Evolutionary conservation across 345 rosid genomes (phyloP).

Genomic region (Gossypium rotundifolium): DNA sequence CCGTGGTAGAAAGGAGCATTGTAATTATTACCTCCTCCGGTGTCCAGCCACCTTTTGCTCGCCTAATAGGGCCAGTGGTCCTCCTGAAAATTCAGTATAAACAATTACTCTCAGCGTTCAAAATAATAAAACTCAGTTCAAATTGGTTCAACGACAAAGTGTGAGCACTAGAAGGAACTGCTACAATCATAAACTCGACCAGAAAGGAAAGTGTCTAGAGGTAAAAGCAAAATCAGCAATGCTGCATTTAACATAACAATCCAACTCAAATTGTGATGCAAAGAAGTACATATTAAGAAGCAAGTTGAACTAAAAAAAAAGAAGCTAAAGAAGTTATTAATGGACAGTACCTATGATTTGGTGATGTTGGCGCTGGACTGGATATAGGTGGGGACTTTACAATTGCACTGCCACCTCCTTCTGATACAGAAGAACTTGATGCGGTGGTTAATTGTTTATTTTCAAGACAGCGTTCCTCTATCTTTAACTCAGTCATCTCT

Average conservation of each 20-base stretch:
- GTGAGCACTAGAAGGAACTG: not conserved
- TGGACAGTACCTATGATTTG: constrained; percentile 43
- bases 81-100: constrained; percentile 51
- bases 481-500: constrained; percentile 47
- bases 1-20: not conserved
- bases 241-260: not conserved
- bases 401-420: constrained; percentile 60
- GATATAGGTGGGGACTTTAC: constrained; percentile 65
- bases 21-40: constrained; percentile 59
- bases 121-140: constrained; percentile 12
- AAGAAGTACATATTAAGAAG: not conserved
- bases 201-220: not conserved
- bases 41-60: constrained; percentile 95
- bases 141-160: not conserved
- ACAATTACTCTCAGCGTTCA: constrained; percentile 13
- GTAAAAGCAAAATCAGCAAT: not conserved
- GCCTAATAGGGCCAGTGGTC: constrained; percentile 90
- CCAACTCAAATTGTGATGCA: not conserved
- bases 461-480: constrained; percentile 69
- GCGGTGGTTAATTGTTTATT: constrained; percentile 77
- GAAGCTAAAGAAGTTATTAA: not conserved
- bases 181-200: not conserved
- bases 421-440: constrained; percentile 69
- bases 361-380: constrained; percentile 64
- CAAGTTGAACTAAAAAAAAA: not conserved